These are phyloP conservation scores for Tolypocladium endophyticum DNA, from an alignment of 2,329 filamentous ascomycete genomes.

Conservation along the genomic window DNA sequence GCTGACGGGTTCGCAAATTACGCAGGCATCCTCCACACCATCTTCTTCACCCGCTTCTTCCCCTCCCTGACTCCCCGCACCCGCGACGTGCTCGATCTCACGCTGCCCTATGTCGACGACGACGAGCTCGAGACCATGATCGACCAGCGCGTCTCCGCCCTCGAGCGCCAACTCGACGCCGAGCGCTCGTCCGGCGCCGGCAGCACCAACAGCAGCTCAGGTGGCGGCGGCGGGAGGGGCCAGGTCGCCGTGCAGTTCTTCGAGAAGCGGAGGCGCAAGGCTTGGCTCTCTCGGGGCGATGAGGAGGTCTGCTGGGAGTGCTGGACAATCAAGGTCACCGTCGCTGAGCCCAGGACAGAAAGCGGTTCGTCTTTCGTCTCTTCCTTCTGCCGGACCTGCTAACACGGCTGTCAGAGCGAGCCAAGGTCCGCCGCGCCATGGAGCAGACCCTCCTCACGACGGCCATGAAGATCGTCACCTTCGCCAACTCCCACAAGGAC, in stretches of 20 bases:
- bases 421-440: conserved; percentile 84
- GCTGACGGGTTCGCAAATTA: background rate
- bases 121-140: conserved; percentile 89
- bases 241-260: conserved; percentile 87
- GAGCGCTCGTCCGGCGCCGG: conserved; percentile 30
- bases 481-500: conserved; percentile 81
- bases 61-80: conserved; percentile 72
- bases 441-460: conserved; percentile 80
- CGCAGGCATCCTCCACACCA: conserved; percentile 82
- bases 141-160: conserved; percentile 69
- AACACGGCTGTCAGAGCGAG: conserved; percentile 50
- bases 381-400: background rate
- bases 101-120: conserved; percentile 80
- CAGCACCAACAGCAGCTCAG: conserved; percentile 4
- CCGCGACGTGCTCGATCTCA: conserved; percentile 82
- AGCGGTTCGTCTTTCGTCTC: conserved; percentile 48
- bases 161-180: conserved; percentile 67
- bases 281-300: conserved; percentile 68
- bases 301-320: conserved; percentile 96
- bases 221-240: conserved; percentile 52
- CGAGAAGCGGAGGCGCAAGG: conserved; percentile 78
- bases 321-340: conserved; percentile 90
- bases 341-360: conserved; percentile 81
- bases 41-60: conserved; percentile 99
- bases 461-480: conserved; percentile 79